These are phyloP conservation scores for Trichoderma koningiopsis DNA, from an alignment of 2,329 filamentous ascomycete genomes.

Conservation along the genomic window DNA sequence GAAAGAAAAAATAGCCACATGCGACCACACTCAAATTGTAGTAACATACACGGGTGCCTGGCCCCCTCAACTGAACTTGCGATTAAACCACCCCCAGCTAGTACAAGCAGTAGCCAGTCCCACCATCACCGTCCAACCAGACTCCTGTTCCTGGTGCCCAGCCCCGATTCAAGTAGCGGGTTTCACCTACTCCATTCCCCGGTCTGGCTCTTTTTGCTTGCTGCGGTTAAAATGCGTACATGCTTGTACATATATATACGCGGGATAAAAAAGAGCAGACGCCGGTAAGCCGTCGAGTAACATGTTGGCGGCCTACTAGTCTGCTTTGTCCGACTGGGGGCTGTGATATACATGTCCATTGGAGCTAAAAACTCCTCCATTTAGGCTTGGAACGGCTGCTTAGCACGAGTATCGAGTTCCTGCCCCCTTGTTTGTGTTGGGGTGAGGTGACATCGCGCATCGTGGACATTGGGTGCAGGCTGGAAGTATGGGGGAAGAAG, in stretches of 20 bases:
- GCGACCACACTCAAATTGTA: background rate
- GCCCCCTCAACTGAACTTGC: background rate
- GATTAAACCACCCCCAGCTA: background rate
- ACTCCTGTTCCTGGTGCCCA: background rate
- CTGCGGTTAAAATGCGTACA: slow-evolving; percentile 16
- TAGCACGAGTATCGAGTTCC: background rate
- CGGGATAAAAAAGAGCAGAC: background rate
- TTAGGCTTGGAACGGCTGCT: background rate
- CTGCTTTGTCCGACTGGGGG: background rate
- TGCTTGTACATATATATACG: background rate
- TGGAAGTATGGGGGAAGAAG: background rate
- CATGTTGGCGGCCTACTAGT: background rate
- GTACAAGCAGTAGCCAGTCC: background rate
- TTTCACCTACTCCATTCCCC: slow-evolving; percentile 14
- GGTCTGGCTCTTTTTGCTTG: background rate
- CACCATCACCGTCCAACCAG: slow-evolving; percentile 6
- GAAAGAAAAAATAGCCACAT: background rate
- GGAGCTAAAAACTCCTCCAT: slow-evolving; percentile 1
- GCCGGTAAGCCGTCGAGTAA: background rate
- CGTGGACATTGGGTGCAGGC: background rate
- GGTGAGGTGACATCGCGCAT: slow-evolving; percentile 17
- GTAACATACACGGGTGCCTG: background rate
- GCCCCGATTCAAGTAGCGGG: background rate
- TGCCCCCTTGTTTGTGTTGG: slow-evolving; percentile 18
- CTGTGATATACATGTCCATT: slow-evolving; percentile 7